These are phyloP conservation scores for Ephemerocybe angulata DNA, from an alignment of 768 basidiomycete species.

Conservation along the genomic window DNA sequence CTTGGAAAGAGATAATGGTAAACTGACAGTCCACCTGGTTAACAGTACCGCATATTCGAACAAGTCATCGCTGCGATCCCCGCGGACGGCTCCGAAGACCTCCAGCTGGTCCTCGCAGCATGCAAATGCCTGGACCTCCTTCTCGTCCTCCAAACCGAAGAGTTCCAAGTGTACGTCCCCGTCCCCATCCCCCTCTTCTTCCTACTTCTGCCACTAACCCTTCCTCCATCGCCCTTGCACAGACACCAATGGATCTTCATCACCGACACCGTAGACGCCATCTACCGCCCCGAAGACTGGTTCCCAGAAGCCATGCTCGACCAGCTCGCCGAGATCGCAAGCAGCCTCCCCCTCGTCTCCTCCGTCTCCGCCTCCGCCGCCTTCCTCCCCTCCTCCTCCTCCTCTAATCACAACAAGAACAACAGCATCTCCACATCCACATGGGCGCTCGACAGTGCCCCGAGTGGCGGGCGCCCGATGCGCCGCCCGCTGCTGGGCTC, in stretches of 20 bases:
- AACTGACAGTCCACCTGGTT: not conserved
- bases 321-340: conserved; percentile 78
- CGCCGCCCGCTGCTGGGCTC: conserved; percentile 72
- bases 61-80: conserved; percentile 69
- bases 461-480: conserved; percentile 44
- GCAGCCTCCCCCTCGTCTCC: conserved; percentile 56
- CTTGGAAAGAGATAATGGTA: no score
- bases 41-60: conserved; percentile 87
- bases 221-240: conserved; percentile 9
- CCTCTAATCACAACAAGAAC: conserved; percentile 24
- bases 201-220: not conserved
- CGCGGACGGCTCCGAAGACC: conserved; percentile 78
- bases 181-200: no score
- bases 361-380: conserved; percentile 6
- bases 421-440: conserved; percentile 24
- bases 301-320: conserved; percentile 88
- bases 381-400: not conserved
- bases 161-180: conserved; percentile 84
- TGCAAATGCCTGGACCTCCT: conserved; percentile 93
- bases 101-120: conserved; percentile 80
- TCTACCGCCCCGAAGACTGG: conserved; percentile 83
- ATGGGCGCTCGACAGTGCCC: conserved; percentile 26
- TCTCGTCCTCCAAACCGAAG: conserved; percentile 91
- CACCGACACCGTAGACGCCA: conserved; percentile 94
- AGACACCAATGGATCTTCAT: conserved; percentile 99